Conservation (phyloP, 495 filamentous ascomycete genomes). For the Ascobolus immersus region DNA sequence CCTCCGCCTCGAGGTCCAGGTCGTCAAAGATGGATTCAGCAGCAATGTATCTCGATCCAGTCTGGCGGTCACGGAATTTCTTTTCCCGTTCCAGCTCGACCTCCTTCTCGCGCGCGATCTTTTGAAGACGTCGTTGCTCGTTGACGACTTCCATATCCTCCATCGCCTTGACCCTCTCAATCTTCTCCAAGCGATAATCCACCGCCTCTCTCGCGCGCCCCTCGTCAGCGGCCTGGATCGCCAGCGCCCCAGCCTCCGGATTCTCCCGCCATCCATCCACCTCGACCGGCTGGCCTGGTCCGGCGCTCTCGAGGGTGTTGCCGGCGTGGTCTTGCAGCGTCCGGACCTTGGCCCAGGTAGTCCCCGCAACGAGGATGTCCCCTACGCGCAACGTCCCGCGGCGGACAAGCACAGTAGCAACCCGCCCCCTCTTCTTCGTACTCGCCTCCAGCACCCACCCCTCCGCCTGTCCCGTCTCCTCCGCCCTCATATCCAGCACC, state of each 20-base stretch:
- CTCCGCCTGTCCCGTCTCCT: slow-evolving; percentile 49
- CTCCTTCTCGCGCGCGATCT: no score
- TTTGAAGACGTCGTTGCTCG: slow-evolving; percentile 29
- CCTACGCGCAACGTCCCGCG: slow-evolving; percentile 62
- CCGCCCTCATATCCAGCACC: slow-evolving; percentile 68
- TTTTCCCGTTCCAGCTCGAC: slow-evolving; percentile 33
- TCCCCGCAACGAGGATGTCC: slow-evolving; percentile 68
- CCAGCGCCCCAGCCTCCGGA: slow-evolving; percentile 65
- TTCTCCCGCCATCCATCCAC: slow-evolving; percentile 86
- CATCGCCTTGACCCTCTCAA: slow-evolving; percentile 27
- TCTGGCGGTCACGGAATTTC: slow-evolving; percentile 20
- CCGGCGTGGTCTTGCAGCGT: slow-evolving; percentile 70
- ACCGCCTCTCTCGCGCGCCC: slow-evolving; percentile 58
- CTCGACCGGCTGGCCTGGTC: slow-evolving; percentile 72
- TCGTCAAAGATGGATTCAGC: slow-evolving; percentile 2
- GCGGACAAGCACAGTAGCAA: slow-evolving; percentile 70
- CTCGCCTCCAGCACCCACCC: slow-evolving; percentile 90
- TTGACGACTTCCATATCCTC: slow-evolving; percentile 55
- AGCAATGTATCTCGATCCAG: slow-evolving; percentile 1
- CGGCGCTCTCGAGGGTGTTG: slow-evolving; percentile 39
- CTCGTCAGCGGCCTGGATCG: slow-evolving; percentile 59
- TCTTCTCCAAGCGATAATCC: slow-evolving; percentile 40
- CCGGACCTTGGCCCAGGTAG: slow-evolving; percentile 59
- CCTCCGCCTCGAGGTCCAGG: slow-evolving; percentile 6
- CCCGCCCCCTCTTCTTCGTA: slow-evolving; percentile 62